Percentiles rank a stretch among this genome's conserved stretches.
These are phyloP conservation scores for Solanum habrochaites DNA, from an alignment of 257 asterid genomes.

Conservation along the genomic window DNA sequence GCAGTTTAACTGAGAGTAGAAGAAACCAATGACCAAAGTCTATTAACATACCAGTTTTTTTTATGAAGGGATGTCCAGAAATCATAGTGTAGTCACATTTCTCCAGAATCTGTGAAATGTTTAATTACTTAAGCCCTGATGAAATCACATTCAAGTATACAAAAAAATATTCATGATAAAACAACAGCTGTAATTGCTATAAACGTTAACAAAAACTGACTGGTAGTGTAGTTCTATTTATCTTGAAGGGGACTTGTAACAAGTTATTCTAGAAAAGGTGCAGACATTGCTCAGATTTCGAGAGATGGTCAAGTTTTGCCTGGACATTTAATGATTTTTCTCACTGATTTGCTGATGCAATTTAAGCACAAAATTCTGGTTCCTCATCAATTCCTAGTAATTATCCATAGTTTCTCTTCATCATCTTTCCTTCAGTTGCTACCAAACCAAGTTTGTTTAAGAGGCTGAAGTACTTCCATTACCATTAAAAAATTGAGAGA, in stretches of 20 bases:
- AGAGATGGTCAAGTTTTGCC: neutral
- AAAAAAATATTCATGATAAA: neutral
- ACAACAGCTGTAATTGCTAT: neutral
- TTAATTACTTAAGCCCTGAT: neutral
- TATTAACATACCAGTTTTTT: constrained; percentile 56
- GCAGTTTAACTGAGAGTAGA: neutral
- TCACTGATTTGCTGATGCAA: neutral
- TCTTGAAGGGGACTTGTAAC: neutral
- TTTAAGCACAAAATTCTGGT: neutral
- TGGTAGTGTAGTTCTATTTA: neutral
- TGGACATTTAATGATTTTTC: neutral
- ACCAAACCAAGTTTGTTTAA: neutral
- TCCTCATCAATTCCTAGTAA: neutral
- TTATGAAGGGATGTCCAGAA: constrained; percentile 65
- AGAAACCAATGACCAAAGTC: neutral
- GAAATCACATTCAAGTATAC: neutral
- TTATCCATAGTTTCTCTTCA: neutral
- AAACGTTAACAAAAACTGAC: neutral
- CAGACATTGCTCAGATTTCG: neutral
- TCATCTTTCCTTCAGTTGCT: neutral
- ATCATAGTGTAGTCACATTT: constrained; percentile 71
- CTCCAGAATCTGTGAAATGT: constrained; percentile 67
- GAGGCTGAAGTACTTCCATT: neutral
- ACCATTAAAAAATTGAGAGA: neutral
- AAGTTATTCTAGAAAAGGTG: neutral